Base-by-base conservation (phyloP, 768 basidiomycete species). In the Lactarius psammicola region DNA sequence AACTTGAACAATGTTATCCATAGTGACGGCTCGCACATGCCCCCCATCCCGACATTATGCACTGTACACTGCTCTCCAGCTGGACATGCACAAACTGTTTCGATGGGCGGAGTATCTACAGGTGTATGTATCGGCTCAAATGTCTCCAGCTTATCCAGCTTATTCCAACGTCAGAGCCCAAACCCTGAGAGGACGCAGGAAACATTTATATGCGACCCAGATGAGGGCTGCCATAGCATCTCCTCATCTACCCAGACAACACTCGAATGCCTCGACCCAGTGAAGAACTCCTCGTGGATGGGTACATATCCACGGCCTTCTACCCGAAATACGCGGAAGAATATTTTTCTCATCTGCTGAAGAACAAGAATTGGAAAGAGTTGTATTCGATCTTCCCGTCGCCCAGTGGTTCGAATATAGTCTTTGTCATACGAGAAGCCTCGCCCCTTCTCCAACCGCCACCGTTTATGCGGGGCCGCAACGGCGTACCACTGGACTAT, bases 301-400 rank as follows among this genome's bases (percentile, higher is more conserved):
- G 65, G n/a, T 66, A 66, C 20, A 63, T 66, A 11, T 56, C 65
- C 4, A 44, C 28, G 18, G 56, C 62, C 53, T 64, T 64, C 51
- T 8, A 30, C 20, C 65, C 62, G 33, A 46, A 49, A 31, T 18
- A 8, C 3, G 40, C 57, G 1, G 66, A 67, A 31, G 49, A 15
- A 10, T 67, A 67, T 26, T 10, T 67, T 38, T 46, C 26, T 13
- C 34, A 64, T 64, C 62, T 67, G 20, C 28, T 67, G 33, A 67
- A 67, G 66, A 55, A 33, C 17, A 30, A 4, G 1, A 33, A 11
- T 51, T 31, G 59, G 49, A 64, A 5, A 30, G 55, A 38, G 40
- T 55, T 33, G 9, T 63, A 28, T 53, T 49, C 17, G 51, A 15
- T 51, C 33, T 36, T 46, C 3, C 26, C 11, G 7, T 42, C n/a